Percentiles rank a stretch among this genome's conserved stretches.
Evolutionary conservation across 495 filamentous ascomycete genomes (phyloP).

Genomic region (Penicillium ochrochloron): DNA sequence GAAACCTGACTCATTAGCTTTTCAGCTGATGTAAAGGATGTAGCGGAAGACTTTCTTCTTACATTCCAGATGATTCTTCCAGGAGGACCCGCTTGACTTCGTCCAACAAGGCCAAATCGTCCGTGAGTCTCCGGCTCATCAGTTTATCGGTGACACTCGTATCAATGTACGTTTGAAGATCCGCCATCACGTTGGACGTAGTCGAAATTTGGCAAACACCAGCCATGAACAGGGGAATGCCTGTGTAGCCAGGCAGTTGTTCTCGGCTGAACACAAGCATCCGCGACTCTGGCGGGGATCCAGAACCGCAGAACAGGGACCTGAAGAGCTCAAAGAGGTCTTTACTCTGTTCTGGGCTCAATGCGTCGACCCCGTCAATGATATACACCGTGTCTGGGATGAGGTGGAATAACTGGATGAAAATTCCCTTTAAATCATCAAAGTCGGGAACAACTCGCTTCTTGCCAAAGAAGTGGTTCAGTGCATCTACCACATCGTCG

Average conservation of each 20-base stretch:
- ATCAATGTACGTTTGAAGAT: slow-evolving; percentile 31
- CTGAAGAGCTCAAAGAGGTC: not conserved
- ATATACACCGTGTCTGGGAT: not conserved
- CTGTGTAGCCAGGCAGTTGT: slow-evolving; percentile 26
- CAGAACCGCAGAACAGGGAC: not conserved
- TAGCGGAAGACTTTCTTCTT: not conserved
- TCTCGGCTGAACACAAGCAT: slow-evolving; percentile 28
- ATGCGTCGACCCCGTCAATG: not conserved
- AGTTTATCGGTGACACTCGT: slow-evolving; percentile 27
- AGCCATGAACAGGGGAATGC: slow-evolving; percentile 23
- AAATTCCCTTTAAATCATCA: slow-evolving; percentile 26
- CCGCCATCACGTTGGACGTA: slow-evolving; percentile 25
- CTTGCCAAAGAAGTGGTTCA: slow-evolving; percentile 17
- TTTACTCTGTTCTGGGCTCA: not conserved
- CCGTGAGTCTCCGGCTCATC: slow-evolving; percentile 25
- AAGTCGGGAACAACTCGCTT: slow-evolving; percentile 23
- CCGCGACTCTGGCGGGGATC: slow-evolving; percentile 6
- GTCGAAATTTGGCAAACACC: slow-evolving; percentile 29
- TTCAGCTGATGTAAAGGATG: not conserved
- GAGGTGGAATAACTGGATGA: slow-evolving; percentile 19
- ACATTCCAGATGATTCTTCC: slow-evolving; percentile 8
- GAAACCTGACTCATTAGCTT: slow-evolving; percentile 25
- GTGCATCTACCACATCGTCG: not conserved
- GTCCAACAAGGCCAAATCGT: slow-evolving; percentile 18
- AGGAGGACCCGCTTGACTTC: slow-evolving; percentile 10